These are phyloP conservation scores for Laetiporus sulphureus DNA, from an alignment of 1,284 basidiomycete genomes.

Conservation along the genomic window DNA sequence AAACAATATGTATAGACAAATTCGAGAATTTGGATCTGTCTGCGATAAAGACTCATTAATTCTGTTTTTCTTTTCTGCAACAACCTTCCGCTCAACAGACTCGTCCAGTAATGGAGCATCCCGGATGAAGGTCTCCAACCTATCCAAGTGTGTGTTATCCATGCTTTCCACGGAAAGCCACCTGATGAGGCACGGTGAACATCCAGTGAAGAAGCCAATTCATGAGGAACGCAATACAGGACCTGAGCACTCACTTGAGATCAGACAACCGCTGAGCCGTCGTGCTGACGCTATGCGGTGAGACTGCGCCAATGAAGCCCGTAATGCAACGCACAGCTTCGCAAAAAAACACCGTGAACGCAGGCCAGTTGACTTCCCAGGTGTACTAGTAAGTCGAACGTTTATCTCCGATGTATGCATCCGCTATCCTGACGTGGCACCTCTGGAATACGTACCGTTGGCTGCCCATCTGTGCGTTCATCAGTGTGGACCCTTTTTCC, in stretches of 20 bases:
- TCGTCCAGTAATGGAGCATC: background rate
- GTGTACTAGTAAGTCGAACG: conserved; percentile 17
- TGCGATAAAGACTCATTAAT: too few relatives aligned
- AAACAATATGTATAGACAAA: too few relatives aligned
- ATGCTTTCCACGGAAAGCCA: conserved; percentile 1
- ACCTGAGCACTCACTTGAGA: conserved; percentile 17
- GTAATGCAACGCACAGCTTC: conserved; percentile 18
- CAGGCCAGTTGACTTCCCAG: conserved; percentile 16
- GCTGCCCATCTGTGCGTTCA: conserved; percentile 8
- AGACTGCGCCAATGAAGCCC: conserved; percentile 16
- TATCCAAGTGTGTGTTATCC: conserved; percentile 2
- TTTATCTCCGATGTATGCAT: conserved; percentile 14
- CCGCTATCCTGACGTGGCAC: conserved; percentile 12
- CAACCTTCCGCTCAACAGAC: background rate
- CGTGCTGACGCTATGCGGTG: conserved; percentile 5
- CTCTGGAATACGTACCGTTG: conserved; percentile 16
- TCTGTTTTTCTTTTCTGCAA: background rate
- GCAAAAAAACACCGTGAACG: conserved; percentile 11
- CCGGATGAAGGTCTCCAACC: background rate
- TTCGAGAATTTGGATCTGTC: too few relatives aligned
- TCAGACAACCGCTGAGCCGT: conserved; percentile 13
- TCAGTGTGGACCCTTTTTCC: background rate
- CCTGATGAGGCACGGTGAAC: conserved; percentile 4
- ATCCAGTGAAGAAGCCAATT: conserved; percentile 4
- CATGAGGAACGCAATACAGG: conserved; percentile 6